phyloP scores from a whole-genome alignment of 768 basidiomycete genomes.

The Exsudoporus frostii region DNA sequence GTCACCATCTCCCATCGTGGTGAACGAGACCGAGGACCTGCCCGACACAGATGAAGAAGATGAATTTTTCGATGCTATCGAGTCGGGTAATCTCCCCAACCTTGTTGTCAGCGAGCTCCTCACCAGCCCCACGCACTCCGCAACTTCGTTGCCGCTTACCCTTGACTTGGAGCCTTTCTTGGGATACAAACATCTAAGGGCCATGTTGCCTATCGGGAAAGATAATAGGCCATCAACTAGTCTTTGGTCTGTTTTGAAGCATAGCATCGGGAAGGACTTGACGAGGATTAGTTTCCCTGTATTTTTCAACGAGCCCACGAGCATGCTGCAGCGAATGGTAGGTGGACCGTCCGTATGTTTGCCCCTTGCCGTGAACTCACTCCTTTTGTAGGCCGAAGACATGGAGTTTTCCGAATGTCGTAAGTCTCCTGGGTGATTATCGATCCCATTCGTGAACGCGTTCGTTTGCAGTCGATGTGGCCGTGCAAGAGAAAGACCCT shows the following conservation, averaged over 20 bases:
- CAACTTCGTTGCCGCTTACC: constrained; percentile 32
- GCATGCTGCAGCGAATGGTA: constrained; percentile 95
- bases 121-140: constrained; percentile 41
- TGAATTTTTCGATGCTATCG: constrained; percentile 98
- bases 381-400: constrained; percentile 67
- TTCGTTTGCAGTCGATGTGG: constrained; percentile 68
- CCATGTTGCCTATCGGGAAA: constrained; percentile 53
- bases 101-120: constrained; percentile 66
- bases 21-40: constrained; percentile 34
- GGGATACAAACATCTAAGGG: constrained; percentile 66
- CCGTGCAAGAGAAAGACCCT: constrained; percentile 71
- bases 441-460: constrained; percentile 2
- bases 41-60: constrained; percentile 79
- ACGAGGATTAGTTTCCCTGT: constrained; percentile 96
- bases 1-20: constrained; percentile 7
- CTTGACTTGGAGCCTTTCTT: constrained; percentile 49
- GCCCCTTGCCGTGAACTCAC: not conserved
- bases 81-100: constrained; percentile 73
- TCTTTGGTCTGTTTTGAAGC: constrained; percentile 93
- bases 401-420: constrained; percentile 95
- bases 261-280: constrained; percentile 93
- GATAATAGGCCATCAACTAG: constrained; percentile 88
- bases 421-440: constrained; percentile 36
- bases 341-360: constrained; percentile 16
- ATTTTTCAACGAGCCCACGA: constrained; percentile 90